A percentile compares a stretch with the other conserved stretches of the same genome.
Evolutionary conservation across 2,329 filamentous ascomycete genomes (phyloP).

Genomic region (Colletotrichum lini): DNA sequence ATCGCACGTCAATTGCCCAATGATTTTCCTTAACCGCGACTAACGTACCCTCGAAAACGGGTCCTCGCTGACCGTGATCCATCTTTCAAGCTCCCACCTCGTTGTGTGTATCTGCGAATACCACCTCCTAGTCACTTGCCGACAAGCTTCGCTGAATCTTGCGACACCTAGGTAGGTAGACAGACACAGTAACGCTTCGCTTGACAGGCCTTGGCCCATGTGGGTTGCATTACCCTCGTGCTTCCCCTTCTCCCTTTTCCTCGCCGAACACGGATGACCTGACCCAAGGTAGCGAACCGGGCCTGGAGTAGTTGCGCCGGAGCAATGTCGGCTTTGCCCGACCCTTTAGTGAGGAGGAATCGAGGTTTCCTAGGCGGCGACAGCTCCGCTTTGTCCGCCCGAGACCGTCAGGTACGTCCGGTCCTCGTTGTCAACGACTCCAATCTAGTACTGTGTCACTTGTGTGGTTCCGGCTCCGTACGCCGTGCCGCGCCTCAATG

Average conservation of each 20-base stretch:
- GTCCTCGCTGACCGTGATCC: conserved; percentile 5
- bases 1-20: conserved; percentile 10
- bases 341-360: conserved; percentile 53
- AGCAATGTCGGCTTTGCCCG: conserved; percentile 53
- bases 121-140: background rate
- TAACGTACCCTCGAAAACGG: conserved; percentile 16
- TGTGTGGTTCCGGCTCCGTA: background rate
- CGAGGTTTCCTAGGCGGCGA: conserved; percentile 66
- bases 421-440: background rate
- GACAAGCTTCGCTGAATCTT: background rate
- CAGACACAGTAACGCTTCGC: conserved; percentile 2
- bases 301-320: conserved; percentile 27
- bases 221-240: background rate
- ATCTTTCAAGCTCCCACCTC: conserved; percentile 10
- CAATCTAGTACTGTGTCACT: background rate
- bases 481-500: background rate
- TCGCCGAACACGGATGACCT: background rate
- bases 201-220: background rate
- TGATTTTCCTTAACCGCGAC: background rate
- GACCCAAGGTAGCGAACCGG: conserved; percentile 4
- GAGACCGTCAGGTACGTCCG: conserved; percentile 62
- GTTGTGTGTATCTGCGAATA: conserved; percentile 5
- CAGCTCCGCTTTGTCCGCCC: conserved; percentile 64
- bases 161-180: background rate
- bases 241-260: background rate